Conservation (phyloP, 2,329 filamentous ascomycete species). For the Nemania abortiva region DNA sequence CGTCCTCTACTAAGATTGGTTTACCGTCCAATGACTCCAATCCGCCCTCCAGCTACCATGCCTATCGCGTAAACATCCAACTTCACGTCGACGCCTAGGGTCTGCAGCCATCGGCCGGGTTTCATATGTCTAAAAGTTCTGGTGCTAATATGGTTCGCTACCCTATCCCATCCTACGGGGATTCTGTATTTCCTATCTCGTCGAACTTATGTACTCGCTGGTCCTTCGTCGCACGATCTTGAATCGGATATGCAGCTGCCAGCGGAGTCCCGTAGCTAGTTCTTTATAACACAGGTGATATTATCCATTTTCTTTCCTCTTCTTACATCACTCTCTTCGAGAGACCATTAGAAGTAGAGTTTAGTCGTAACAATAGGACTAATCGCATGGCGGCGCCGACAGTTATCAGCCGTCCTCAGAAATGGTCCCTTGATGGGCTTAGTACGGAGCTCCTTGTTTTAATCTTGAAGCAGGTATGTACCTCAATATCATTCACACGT, state of each 20-base stretch:
- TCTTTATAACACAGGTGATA: slow-evolving; percentile 11
- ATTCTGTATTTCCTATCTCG: slow-evolving; percentile 14
- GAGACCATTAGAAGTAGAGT: slow-evolving; percentile 13
- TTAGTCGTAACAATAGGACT: slow-evolving; percentile 19
- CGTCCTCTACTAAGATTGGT: slow-evolving; percentile 1
- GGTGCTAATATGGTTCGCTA: slow-evolving; percentile 17
- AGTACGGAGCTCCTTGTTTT: slow-evolving; percentile 59
- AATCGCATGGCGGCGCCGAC: slow-evolving; percentile 38
- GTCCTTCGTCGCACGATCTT: slow-evolving; percentile 13
- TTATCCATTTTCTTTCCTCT: slow-evolving; percentile 10
- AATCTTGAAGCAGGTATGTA: slow-evolving; percentile 57
- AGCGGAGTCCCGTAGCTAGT: not conserved
- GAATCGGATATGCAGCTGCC: slow-evolving; percentile 12
- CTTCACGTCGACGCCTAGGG: slow-evolving; percentile 10
- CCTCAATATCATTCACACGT: not conserved
- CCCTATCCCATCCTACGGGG: slow-evolving; percentile 5
- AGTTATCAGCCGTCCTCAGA: slow-evolving; percentile 24
- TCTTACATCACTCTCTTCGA: slow-evolving; percentile 2
- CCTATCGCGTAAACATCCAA: slow-evolving; percentile 15
- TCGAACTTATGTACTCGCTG: slow-evolving; percentile 3
- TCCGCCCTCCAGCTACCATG: slow-evolving; percentile 1
- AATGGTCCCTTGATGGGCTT: slow-evolving; percentile 53
- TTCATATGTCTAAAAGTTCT: slow-evolving; percentile 17
- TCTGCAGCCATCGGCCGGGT: slow-evolving; percentile 3
- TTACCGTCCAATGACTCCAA: slow-evolving; percentile 1